Conservation (phyloP, 441 rosid genomes). For the Eugenia klotzschiana region DNA sequence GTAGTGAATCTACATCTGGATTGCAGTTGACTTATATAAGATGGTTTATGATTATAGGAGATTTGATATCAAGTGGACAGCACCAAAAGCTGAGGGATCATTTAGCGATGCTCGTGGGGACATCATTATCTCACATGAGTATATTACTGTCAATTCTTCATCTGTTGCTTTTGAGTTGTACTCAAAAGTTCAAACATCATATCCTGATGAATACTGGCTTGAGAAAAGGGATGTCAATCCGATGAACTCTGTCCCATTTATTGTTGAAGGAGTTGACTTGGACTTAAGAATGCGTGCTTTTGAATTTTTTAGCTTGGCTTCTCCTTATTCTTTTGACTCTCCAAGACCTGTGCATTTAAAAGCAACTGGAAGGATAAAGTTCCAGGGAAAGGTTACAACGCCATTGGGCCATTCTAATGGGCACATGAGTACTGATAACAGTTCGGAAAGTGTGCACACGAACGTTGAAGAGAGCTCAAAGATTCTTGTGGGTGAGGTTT, state of each 20-base stretch:
- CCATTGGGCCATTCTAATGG: constrained; percentile 16
- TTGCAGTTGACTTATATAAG: constrained; percentile 8
- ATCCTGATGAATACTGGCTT: constrained; percentile 45
- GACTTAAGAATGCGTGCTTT: constrained; percentile 94
- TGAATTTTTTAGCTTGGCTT: constrained; percentile 87
- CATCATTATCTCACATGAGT: constrained; percentile 83
- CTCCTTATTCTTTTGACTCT: constrained; percentile 88
- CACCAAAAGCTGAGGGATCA: constrained; percentile 98
- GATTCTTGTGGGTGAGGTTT: constrained; percentile 79
- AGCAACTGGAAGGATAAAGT: constrained; percentile 90
- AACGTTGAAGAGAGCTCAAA: constrained; percentile 14
- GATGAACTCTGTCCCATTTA: constrained; percentile 46
- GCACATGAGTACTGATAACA: constrained; percentile 15
- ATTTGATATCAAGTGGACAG: constrained; percentile 94
- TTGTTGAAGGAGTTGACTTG: constrained; percentile 85
- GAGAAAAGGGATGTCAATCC: constrained; percentile 26
- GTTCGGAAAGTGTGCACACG: constrained; percentile 12
- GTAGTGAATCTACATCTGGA: background rate
- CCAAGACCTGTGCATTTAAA: constrained; percentile 92
- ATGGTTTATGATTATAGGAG: constrained; percentile 41
- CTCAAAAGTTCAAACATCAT: constrained; percentile 71
- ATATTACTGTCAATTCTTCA: constrained; percentile 67
- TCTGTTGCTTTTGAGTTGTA: constrained; percentile 79
- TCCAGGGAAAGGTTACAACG: constrained; percentile 68
- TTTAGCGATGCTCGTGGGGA: constrained; percentile 97